Conservation (phyloP, 129 eudicot species). For the Lonicera japonica region DNA sequence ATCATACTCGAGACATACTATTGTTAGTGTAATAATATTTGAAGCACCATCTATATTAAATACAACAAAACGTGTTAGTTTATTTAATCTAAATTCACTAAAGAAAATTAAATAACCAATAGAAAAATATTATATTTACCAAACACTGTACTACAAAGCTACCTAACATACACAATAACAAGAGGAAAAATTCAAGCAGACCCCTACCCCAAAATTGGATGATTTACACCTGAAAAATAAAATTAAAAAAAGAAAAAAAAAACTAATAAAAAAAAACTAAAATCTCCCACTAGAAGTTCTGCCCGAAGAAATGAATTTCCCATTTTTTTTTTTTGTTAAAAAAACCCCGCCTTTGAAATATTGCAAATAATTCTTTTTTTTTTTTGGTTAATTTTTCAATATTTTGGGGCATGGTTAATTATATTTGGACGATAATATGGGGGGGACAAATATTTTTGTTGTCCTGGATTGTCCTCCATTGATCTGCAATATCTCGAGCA, state of each 20-base stretch:
- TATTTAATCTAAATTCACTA: no score
- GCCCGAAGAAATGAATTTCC: no score
- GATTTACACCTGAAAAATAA: conserved; percentile 3
- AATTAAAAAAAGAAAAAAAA: background rate
- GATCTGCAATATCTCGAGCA: conserved; percentile 54
- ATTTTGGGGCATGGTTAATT: background rate
- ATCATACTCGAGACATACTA: no score
- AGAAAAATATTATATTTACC: no score
- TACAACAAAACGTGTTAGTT: no score
- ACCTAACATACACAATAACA: background rate
- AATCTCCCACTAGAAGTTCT: background rate
- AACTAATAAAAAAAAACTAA: background rate
- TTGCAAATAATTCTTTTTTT: background rate
- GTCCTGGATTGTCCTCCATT: conserved; percentile 31
- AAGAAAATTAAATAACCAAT: no score
- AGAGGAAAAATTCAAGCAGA: background rate
- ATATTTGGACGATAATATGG: conserved; percentile 3
- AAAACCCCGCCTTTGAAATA: background rate
- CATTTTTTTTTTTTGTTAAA: background rate
- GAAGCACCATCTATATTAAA: no score
- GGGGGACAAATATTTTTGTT: conserved; percentile 2
- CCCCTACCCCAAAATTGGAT: conserved; percentile 9
- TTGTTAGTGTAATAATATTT: no score
- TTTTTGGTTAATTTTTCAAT: background rate
- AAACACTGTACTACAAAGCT: background rate